A percentile compares a stretch with the other conserved stretches of the same genome.
phyloP scores from a whole-genome alignment of 1,139 yeast genomes.

The Nadsonia commutata region DNA sequence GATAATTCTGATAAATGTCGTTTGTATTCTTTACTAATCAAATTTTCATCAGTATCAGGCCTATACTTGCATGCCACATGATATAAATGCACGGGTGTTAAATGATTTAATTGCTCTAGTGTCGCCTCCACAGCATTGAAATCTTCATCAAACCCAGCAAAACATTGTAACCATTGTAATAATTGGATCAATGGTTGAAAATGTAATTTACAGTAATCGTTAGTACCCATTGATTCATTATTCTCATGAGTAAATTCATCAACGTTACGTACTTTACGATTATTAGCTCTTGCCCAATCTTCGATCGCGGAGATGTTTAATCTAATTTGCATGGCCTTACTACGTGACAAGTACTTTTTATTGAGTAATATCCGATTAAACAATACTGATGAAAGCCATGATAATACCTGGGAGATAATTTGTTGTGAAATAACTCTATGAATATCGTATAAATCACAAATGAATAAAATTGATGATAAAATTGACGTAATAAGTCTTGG shows the following conservation, averaged over 20 bases:
- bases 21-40: constrained; percentile 25
- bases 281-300: constrained; percentile 84
- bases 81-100: constrained; percentile 58
- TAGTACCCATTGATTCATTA: constrained; percentile 19
- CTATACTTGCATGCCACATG: constrained; percentile 64
- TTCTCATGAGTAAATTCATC: constrained; percentile 20
- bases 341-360: constrained; percentile 56
- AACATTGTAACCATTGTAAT: constrained; percentile 81
- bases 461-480: constrained; percentile 76
- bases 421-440: constrained; percentile 65
- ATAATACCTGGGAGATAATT: constrained; percentile 62
- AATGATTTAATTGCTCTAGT: constrained; percentile 28
- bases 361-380: constrained; percentile 61
- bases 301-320: constrained; percentile 74
- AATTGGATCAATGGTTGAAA: constrained; percentile 65
- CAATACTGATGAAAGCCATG: constrained; percentile 57
- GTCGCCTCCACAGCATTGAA: constrained; percentile 39
- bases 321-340: constrained; percentile 80
- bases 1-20: constrained; percentile 21
- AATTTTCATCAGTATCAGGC: constrained; percentile 66
- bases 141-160: constrained; percentile 52
- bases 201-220: constrained; percentile 45
- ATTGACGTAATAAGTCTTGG: constrained; percentile 79
- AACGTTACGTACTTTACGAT: constrained; percentile 34
- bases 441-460: constrained; percentile 66